Conservation (phyloP, 306 rosid genomes). For the Vicia sativa region DNA sequence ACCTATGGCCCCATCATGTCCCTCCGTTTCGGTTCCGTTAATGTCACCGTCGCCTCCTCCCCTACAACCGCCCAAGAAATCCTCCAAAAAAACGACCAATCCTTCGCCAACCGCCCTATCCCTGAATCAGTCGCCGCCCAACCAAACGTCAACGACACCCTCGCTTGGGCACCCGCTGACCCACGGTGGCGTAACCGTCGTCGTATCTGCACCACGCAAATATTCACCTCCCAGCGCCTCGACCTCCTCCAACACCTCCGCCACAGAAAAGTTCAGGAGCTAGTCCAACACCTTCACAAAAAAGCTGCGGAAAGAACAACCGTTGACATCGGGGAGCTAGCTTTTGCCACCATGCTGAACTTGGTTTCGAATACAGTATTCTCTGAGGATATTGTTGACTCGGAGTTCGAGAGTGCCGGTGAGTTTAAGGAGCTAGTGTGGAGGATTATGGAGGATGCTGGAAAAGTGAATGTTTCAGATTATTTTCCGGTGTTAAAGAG, state of each 20-base stretch:
- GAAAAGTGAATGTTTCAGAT: conserved; percentile 56
- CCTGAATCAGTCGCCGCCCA: conserved; percentile 54
- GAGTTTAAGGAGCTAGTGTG: conserved; percentile 64
- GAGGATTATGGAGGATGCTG: conserved; percentile 70
- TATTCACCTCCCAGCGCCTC: conserved; percentile 53
- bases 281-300: conserved; percentile 39
- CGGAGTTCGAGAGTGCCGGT: conserved; percentile 48
- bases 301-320: not conserved
- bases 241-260: conserved; percentile 55
- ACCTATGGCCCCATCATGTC: conserved; percentile 58
- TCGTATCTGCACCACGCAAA: conserved; percentile 55
- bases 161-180: conserved; percentile 60
- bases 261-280: conserved; percentile 47
- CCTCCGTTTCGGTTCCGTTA: conserved; percentile 54
- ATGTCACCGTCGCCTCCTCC: conserved; percentile 52
- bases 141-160: conserved; percentile 59
- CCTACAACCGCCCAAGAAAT: conserved; percentile 53
- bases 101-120: conserved; percentile 51
- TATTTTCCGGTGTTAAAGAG: conserved; percentile 54
- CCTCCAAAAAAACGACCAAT: conserved; percentile 55
- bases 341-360: conserved; percentile 59
- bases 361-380: conserved; percentile 58
- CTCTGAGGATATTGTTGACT: conserved; percentile 60
- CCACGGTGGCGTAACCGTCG: conserved; percentile 57
- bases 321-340: conserved; percentile 44